These are phyloP conservation scores for Apophysomyces sp. DNA, from an alignment of 371 early-diverging fungal species.

Conservation along the genomic window DNA sequence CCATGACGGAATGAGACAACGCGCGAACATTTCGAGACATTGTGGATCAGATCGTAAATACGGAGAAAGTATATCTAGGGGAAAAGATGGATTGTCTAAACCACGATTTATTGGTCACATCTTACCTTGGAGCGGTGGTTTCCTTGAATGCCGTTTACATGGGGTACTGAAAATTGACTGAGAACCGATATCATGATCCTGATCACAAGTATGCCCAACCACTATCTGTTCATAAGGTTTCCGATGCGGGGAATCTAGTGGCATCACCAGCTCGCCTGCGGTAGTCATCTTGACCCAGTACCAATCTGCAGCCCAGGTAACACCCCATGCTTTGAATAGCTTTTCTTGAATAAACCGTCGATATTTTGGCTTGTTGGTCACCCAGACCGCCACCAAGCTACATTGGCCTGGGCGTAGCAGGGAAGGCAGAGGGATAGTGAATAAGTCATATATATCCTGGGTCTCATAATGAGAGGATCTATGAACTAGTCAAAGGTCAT, in stretches of 20 bases:
- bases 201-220: constrained; percentile 37
- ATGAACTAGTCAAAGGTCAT: constrained; percentile 26
- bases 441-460: constrained; percentile 68
- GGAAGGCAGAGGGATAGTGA: constrained; percentile 54
- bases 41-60: constrained; percentile 25
- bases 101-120: background rate
- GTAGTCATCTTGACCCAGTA: constrained; percentile 70
- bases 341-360: constrained; percentile 59
- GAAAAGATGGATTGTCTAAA: background rate
- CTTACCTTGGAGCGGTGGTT: constrained; percentile 61
- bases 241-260: constrained; percentile 56
- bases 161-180: constrained; percentile 56
- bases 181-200: background rate
- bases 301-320: constrained; percentile 60
- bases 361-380: constrained; percentile 71
- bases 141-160: constrained; percentile 62
- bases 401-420: constrained; percentile 27
- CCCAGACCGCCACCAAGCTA: constrained; percentile 69
- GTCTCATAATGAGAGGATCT: constrained; percentile 59
- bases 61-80: constrained; percentile 20
- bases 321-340: constrained; percentile 67
- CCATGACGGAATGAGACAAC: constrained; percentile 64
- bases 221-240: constrained; percentile 70
- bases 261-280: constrained; percentile 49
- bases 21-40: constrained; percentile 72